Base-by-base conservation (phyloP, 1,284 basidiomycete genomes). In the Stygiomarasmius scandens region DNA sequence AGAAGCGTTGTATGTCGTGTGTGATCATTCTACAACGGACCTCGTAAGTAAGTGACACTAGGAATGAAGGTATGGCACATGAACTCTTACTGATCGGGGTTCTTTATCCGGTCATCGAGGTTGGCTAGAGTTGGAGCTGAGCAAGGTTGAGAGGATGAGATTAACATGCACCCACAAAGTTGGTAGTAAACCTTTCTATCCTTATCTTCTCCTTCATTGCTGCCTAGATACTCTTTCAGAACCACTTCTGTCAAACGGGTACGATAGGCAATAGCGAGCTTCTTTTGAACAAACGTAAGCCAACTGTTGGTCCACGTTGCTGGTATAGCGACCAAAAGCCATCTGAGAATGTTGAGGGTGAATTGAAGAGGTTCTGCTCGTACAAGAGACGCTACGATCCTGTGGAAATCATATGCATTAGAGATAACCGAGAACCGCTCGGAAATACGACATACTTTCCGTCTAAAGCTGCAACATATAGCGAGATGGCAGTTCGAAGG, bases 221-320 rank as follows among this genome's bases (percentile, higher is more conserved):
- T 84, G 12, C 92, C 90, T 11, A 99, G 83, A 70, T 99, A 98
- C 64, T 88, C 83, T 52, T 84, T 82, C 76, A 98, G 84, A 1
- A 96, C 89, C 63, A 92, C 85, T 49, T 86, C 80, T 0, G 96
- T 98, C 38, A 98, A 77, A 60, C 95, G 84, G 0, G 93, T 94
- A 19, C 96, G 85, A 71, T 97, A 98, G 1, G 94, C 93, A 45
- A 98, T 87, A 0, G 94, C 90, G 12, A 99, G 83, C 73, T 97
- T 96, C 71, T 87, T 95, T 72, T 98, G 96, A 16, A 98, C 84
- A 70, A 93, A 98, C 63, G 89, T 90, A 50, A 98, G 83, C 92
- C 95, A 96, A 62, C 93, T 95, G 71, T 99, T 99, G 27, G 93
- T 96, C 83, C 95, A 96, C 25, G 96, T 98, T 1, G 95, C 94